Base-by-base conservation (phyloP, 306 rosid species). In the Vicia faba region DNA sequence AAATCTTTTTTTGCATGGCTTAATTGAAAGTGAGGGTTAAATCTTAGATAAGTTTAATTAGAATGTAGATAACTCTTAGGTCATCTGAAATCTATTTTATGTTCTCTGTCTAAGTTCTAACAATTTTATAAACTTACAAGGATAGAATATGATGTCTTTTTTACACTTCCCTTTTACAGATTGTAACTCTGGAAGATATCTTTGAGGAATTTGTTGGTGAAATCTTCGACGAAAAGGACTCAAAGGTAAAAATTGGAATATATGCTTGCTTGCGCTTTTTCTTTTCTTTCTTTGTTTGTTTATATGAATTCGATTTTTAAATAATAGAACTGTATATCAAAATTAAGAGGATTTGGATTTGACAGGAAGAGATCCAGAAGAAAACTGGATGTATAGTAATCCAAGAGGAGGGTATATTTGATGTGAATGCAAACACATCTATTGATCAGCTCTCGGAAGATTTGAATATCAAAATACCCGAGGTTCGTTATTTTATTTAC, bases 151-250 rank as follows among this genome's bases (percentile, higher is more conserved):
- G n/a, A n/a, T n/a, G 45, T 40, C 13, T 18, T 35, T 7, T 23
- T 40, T 51, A 8, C 23, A 44, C 38, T 66, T 4, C 61, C 41
- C 54, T 70, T 70, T 68, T 23, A 72, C 86, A 92, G 98, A 72
- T 92, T 57, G 92, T 87, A 38, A 87, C 98, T 63, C 82, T 92
- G 46, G 96, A 92, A 80, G 98, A 89, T 71, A 91, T 88, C 68
- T 96, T 92, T 55, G 98, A 92, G 87, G 98, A 92, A 79, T 84
- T 92, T 75, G 96, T 92, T 62, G 96, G 98, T 50, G 93, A 92
- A 86, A 92, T 92, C 63, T 92, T 92, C 62, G 98, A 92, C 44
- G 98, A 92, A 82, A 92, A 84, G 49, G 98, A 89, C 79, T 92
- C 98, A 12, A 92, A 92, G 85, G 98, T 87, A 77, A 79, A 51